Percentiles rank a stretch among this genome's conserved stretches.
phyloP scores from a whole-genome alignment of 805 yeast genomes.

The Candida lessepsii region DNA sequence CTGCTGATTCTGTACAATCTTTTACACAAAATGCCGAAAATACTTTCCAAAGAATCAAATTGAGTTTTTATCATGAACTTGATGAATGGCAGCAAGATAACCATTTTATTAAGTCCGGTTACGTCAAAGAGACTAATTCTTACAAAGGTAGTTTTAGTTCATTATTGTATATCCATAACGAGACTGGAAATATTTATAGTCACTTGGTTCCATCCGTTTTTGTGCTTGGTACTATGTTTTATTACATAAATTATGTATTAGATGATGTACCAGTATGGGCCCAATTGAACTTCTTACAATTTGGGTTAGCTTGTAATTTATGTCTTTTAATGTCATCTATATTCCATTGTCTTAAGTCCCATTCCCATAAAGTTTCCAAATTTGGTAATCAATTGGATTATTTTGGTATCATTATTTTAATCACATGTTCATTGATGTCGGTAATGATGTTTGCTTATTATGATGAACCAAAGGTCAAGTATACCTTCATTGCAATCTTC shows the following conservation, averaged over 20 bases:
- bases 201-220: conserved; percentile 54
- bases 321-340: conserved; percentile 65
- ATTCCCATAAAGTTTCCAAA: conserved; percentile 52
- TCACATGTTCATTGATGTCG: conserved; percentile 59
- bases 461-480: conserved; percentile 40
- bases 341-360: conserved; percentile 68
- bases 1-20: neutral
- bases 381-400: conserved; percentile 73
- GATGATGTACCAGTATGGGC: conserved; percentile 33
- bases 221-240: conserved; percentile 23
- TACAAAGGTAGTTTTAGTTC: conserved; percentile 46
- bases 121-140: conserved; percentile 56
- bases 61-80: conserved; percentile 50
- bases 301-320: conserved; percentile 53
- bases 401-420: conserved; percentile 68
- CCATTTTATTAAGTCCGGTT: conserved; percentile 62
- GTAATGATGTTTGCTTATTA: conserved; percentile 40
- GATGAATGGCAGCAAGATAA: conserved; percentile 77
- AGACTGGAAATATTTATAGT: conserved; percentile 67
- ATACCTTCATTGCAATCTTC: conserved; percentile 46
- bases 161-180: conserved; percentile 61
- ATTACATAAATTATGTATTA: conserved; percentile 26
- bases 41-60: neutral
- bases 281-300: conserved; percentile 50
- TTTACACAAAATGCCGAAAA: neutral